Percentiles rank a stretch among this genome's conserved stretches.
Evolutionary conservation across 306 rosid genomes (phyloP).

Genomic region (Canavalia gladiata): DNA sequence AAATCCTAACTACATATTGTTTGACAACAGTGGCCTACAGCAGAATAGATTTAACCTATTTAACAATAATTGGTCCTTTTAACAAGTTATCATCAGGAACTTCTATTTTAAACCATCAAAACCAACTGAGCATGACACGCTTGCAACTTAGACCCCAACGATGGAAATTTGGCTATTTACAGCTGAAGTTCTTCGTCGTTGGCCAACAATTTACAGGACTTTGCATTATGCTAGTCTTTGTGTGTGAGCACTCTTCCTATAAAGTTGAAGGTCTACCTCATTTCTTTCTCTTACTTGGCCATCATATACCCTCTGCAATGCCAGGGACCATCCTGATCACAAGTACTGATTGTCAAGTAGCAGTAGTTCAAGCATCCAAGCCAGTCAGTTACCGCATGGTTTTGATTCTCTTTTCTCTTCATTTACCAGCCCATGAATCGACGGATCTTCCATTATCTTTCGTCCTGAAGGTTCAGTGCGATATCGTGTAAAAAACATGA

Average conservation of each 20-base stretch:
- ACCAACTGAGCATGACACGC: not conserved
- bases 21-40: not conserved
- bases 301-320: conserved; percentile 48
- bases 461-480: too few species aligned
- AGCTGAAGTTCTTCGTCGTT: not conserved
- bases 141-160: not conserved
- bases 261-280: not conserved
- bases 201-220: conserved; percentile 8
- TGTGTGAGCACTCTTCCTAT: not conserved
- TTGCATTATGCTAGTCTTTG: conserved; percentile 2
- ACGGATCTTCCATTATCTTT: conserved; percentile 52
- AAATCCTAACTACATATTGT: not conserved
- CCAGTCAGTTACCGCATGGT: conserved; percentile 1
- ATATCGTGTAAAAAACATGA: too few species aligned
- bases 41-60: not conserved
- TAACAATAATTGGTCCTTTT: not conserved
- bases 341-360: conserved; percentile 48
- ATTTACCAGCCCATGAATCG: conserved; percentile 55
- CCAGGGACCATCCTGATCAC: conserved; percentile 73
- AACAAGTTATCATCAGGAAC: not conserved
- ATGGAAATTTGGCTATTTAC: not conserved
- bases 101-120: not conserved
- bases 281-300: conserved; percentile 11
- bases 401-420: conserved; percentile 1
- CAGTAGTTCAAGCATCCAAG: conserved; percentile 25